A percentile compares a stretch with the other conserved stretches of the same genome.
phyloP scores from a whole-genome alignment of 768 basidiomycete genomes.

The Suillus alpinus region DNA sequence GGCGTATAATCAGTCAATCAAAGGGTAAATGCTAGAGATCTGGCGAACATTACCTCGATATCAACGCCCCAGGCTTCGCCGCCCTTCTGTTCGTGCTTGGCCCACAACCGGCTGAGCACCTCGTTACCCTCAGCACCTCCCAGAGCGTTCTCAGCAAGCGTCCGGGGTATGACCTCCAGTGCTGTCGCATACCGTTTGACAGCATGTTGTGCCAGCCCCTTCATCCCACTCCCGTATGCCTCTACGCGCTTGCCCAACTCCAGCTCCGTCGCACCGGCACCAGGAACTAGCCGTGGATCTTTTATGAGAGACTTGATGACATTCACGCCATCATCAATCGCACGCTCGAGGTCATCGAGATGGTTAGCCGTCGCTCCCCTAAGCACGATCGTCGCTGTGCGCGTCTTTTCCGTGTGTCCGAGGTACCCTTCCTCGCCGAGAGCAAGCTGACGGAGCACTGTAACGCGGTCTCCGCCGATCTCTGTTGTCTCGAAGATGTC shows the following conservation, averaged over 20 bases:
- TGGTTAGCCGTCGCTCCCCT: slow-evolving; percentile 94
- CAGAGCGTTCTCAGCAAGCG: slow-evolving; percentile 92
- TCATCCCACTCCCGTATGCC: slow-evolving; percentile 80
- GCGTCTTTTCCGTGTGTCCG: slow-evolving; percentile 62
- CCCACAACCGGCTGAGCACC: slow-evolving; percentile 84
- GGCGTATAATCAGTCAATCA: slow-evolving; percentile 6
- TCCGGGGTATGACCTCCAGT: slow-evolving; percentile 89
- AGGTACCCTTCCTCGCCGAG: slow-evolving; percentile 66
- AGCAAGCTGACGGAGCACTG: slow-evolving; percentile 84
- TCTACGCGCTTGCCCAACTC: slow-evolving; percentile 88
- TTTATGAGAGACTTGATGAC: slow-evolving; percentile 92
- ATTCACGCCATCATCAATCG: slow-evolving; percentile 95
- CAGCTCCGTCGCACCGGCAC: slow-evolving; percentile 92
- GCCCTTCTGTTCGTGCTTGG: slow-evolving; percentile 78
- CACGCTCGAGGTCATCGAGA: slow-evolving; percentile 93
- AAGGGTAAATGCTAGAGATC: background rate
- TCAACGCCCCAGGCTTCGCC: slow-evolving; percentile 84
- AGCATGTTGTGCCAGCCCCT: slow-evolving; percentile 90
- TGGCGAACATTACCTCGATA: slow-evolving; percentile 58
- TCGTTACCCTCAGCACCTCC: slow-evolving; percentile 92
- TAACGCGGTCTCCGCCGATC: slow-evolving; percentile 97
- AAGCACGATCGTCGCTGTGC: slow-evolving; percentile 91
- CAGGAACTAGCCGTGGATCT: slow-evolving; percentile 86
- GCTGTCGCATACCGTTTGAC: slow-evolving; percentile 88
- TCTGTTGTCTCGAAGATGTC: slow-evolving; percentile 96